Conservation (phyloP, 257 asterid species). For the Solanum chmielewskii region DNA sequence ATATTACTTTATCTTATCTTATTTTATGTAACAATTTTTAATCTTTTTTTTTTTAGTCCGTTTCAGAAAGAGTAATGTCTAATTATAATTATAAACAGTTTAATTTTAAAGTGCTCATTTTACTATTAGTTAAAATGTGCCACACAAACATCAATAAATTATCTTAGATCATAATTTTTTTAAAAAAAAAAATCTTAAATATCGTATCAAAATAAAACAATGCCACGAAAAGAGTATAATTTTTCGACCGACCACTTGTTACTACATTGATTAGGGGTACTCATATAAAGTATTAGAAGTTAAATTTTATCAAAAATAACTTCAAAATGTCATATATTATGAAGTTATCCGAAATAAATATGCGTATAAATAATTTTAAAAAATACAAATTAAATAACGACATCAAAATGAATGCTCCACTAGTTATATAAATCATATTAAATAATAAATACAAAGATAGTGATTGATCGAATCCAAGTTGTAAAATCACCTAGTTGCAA, state of each 20-base stretch:
- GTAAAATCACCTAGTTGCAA: background rate
- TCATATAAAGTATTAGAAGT: no score
- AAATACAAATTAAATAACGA: background rate
- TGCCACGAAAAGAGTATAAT: fast-evolving
- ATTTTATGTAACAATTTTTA: no score
- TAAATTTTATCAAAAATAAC: background rate
- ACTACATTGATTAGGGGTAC: no score
- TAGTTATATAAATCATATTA: background rate
- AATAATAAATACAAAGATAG: background rate
- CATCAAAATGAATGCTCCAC: background rate
- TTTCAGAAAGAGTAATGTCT: no score
- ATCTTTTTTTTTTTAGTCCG: no score
- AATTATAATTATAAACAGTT: no score
- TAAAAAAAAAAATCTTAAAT: no score
- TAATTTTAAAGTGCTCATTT: no score
- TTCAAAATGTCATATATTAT: background rate
- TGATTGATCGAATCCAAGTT: background rate
- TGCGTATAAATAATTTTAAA: background rate
- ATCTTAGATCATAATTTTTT: background rate
- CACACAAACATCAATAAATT: background rate
- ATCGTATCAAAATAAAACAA: no score
- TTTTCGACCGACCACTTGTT: no score
- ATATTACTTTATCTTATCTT: no score
- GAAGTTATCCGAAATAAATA: background rate
- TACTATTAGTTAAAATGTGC: fast-evolving